Base-by-base conservation (phyloP, 2,329 filamentous ascomycete genomes). In the Knufia fluminis region DNA sequence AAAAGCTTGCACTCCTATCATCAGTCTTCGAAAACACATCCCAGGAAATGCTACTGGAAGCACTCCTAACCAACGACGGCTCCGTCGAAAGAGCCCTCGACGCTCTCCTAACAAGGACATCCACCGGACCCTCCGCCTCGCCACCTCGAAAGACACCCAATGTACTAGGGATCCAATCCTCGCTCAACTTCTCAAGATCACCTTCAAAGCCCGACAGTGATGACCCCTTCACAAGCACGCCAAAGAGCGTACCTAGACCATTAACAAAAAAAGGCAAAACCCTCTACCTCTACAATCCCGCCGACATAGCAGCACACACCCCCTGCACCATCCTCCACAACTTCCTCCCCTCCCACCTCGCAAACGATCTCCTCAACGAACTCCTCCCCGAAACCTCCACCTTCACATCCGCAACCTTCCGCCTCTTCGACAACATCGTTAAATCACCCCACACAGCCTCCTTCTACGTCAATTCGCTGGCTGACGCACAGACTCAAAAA, bases 321-420 rank as follows among this genome's bases (percentile, higher is more conserved):
- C 89, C 92, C 1, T 96, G 90, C 67, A 90, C 86, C 9, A 85
- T 97, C 56, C 81, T 96, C 49, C 89, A 94, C 66, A 92, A 95
- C 61, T 96, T 97, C 59, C 72, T 98, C 0, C 81, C 87, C 0
- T 24, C 73, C 0, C 72, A 82, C 1, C 74, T 85, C 51, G 91
- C 92, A 33, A 83, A 88, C 55, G 73, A 75, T 1, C 72, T 98
- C 10, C 71, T 97, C 1, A 64, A 67, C 26, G 90, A 97, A 63
- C 74, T 97, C 32, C 68, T 96, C 1, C 68, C 75, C 1, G 88
- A 96, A 66, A 76, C 85, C 1, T 70, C 77, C 19, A 78, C 82
- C 0, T 95, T 89, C 62, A 73, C 81, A 44, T 79, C 76, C 54
- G 77, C 79, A 20, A 82, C 79, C 0, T 95, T 96, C 61, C 86